Conservation (phyloP, 2,329 filamentous ascomycete genomes). For the Ophiosphaerella korrae region DNA sequence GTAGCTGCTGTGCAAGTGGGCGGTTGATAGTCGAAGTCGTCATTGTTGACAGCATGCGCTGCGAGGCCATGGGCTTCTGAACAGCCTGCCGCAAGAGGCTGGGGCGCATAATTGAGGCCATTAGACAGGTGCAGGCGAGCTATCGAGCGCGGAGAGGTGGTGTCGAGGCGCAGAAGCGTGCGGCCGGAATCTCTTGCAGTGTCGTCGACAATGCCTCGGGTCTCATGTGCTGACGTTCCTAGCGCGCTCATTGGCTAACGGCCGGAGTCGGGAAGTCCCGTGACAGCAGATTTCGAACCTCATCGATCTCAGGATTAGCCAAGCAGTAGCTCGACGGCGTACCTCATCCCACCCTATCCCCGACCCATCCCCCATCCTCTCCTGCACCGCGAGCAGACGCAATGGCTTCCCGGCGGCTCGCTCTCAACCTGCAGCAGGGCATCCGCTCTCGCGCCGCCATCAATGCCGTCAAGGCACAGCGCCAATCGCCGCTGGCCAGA, state of each 20-base stretch:
- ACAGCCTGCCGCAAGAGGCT: conserved; percentile 56
- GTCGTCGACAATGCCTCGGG: conserved; percentile 27
- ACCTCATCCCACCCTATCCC: conserved; percentile 32
- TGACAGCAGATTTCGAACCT: conserved; percentile 27
- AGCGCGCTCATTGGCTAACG: conserved; percentile 21
- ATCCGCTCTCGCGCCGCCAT: conserved; percentile 86
- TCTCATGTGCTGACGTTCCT: conserved; percentile 24
- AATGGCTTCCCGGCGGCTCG: conserved; percentile 98
- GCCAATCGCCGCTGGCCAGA: conserved; percentile 71
- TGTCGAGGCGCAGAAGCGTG: conserved; percentile 1
- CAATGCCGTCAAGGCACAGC: conserved; percentile 65
- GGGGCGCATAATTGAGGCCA: conserved; percentile 61
- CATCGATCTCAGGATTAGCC: conserved; percentile 29
- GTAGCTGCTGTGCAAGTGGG: conserved; percentile 43
- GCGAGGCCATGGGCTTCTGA: conserved; percentile 45
- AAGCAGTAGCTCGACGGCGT: conserved; percentile 32
- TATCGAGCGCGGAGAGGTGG: conserved; percentile 13
- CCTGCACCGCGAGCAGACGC: conserved; percentile 40
- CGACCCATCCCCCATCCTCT: conserved; percentile 30
- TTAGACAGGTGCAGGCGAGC: conserved; percentile 35
- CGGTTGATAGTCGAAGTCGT: conserved; percentile 44
- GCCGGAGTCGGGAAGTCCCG: conserved; percentile 24
- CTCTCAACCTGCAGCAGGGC: conserved; percentile 89
- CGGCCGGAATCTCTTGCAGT: not conserved
- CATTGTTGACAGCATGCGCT: conserved; percentile 53